Evolutionary conservation across 2,329 filamentous ascomycete genomes (phyloP).

Genomic region (Fusarium lyarnte): DNA sequence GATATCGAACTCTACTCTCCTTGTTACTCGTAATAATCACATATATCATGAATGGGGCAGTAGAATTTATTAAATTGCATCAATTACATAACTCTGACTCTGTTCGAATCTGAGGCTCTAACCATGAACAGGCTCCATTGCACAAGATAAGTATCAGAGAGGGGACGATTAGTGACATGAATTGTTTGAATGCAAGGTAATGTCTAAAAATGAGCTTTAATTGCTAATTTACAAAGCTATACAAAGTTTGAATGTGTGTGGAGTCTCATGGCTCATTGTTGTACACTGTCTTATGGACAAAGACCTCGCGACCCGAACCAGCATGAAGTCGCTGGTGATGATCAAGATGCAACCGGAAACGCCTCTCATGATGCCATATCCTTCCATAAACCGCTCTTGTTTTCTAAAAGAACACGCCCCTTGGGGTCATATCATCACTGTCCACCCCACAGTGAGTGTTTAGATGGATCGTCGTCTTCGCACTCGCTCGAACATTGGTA

Average conservation of each 20-base stretch:
- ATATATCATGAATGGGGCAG: not conserved
- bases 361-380: slow-evolving; percentile 24
- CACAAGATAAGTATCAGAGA: not conserved
- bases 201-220: slow-evolving; percentile 1
- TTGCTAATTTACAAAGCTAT: slow-evolving; percentile 34
- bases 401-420: not conserved
- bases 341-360: slow-evolving; percentile 28
- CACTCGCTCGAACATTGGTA: slow-evolving; percentile 50
- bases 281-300: slow-evolving; percentile 33
- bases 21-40: not conserved
- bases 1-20: not conserved
- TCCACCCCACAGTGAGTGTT: not conserved
- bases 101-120: not conserved
- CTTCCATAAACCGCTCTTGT: not conserved
- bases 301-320: slow-evolving; percentile 10
- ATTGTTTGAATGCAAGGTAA: not conserved
- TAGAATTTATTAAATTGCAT: no score
- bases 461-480: slow-evolving; percentile 38
- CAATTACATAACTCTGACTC: no score
- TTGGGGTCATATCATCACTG: not conserved
- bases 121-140: not conserved
- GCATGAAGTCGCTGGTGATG: slow-evolving; percentile 6
- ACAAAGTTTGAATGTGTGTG: slow-evolving; percentile 31
- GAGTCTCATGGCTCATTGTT: slow-evolving; percentile 41
- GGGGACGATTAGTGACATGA: not conserved